Base-by-base conservation (phyloP, 345 rosid genomes). In the Gossypium mustelinum region DNA sequence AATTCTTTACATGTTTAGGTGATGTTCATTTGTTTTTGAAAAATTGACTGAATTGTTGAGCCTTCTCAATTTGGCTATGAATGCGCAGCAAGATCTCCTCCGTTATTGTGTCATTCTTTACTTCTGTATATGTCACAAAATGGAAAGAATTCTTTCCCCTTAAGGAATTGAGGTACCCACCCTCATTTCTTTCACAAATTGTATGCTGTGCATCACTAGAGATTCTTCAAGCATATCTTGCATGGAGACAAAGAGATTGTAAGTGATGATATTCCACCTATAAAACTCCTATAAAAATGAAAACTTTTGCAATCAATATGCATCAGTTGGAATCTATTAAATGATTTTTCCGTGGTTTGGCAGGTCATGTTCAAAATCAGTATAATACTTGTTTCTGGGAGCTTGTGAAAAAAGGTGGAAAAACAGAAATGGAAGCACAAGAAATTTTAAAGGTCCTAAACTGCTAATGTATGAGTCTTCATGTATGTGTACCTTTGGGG, bases 211-310 rank as follows among this genome's bases (percentile, higher is more conserved):
- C 97, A 54, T 77, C 93, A 1, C 18, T 82, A n/a, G 96, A 90
- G 57, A 89, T 92, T 85, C 88, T 94, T 79, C 98, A 89, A 84
- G 73, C 84, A 29, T 92, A 88, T 84, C 90, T 94, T 61, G 86
- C 88, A 9, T 94, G 98, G 98, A 94, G 94, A 86, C 97, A 92
- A 75, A 84, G 77, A 59, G 92, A 89, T 48, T 94, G 98, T 94
- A 78, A 84, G 97, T 79, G 16, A 29, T 51, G 24, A 51, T 68
- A 51, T 51, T 68, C 44, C 44, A 68, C 22, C 41, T 9, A 50
- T 43, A 25, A 48, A 48, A 5, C 24, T 48, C 13, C 18, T 12
- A 67, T 16, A 67, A 48, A 24, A 27, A 10, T 18, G 9, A 65
- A 39, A 14, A 2, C 2, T 68, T 68, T 48, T 68, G 57, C 72